Evolutionary conservation across 106 monocot species (phyloP).

Genomic region (Platanthera guangdongensis): DNA sequence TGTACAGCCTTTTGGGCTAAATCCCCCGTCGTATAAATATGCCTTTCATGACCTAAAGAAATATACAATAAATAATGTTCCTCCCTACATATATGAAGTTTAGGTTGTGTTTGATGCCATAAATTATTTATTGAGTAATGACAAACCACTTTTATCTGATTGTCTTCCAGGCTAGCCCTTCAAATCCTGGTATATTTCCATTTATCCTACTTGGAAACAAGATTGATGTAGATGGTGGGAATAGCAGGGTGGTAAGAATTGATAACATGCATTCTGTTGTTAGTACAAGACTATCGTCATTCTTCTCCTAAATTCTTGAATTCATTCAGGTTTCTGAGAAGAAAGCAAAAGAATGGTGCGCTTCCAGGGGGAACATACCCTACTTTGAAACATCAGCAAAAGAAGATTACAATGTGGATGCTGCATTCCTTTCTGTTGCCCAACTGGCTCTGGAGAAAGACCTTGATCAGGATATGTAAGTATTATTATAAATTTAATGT

Average conservation of each 20-base stretch:
- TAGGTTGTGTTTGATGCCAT: no score
- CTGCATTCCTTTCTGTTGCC: conserved; percentile 68
- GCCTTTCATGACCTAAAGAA: no score
- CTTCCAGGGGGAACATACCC: conserved; percentile 66
- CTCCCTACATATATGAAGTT: no score
- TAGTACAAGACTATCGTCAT: neutral
- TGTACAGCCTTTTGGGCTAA: no score
- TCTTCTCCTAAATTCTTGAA: neutral
- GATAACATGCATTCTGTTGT: neutral
- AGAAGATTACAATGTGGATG: conserved; percentile 77
- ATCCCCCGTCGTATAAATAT: no score
- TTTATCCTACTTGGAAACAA: conserved; percentile 84
- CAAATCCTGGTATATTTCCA: conserved; percentile 66
- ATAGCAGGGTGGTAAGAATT: conserved; percentile 59
- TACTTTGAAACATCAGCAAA: conserved; percentile 95
- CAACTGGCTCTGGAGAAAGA: conserved; percentile 72
- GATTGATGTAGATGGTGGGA: conserved; percentile 83
- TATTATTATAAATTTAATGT: neutral
- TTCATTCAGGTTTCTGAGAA: conserved; percentile 66
- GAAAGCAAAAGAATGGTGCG: conserved; percentile 86
- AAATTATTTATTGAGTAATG: neutral
- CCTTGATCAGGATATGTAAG: conserved; percentile 69
- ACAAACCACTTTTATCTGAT: neutral
- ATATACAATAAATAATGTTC: no score
- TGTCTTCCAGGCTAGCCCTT: conserved; percentile 53